Base-by-base conservation (phyloP, 2,329 filamentous ascomycete species). In the Fusarium odoratissimum region DNA sequence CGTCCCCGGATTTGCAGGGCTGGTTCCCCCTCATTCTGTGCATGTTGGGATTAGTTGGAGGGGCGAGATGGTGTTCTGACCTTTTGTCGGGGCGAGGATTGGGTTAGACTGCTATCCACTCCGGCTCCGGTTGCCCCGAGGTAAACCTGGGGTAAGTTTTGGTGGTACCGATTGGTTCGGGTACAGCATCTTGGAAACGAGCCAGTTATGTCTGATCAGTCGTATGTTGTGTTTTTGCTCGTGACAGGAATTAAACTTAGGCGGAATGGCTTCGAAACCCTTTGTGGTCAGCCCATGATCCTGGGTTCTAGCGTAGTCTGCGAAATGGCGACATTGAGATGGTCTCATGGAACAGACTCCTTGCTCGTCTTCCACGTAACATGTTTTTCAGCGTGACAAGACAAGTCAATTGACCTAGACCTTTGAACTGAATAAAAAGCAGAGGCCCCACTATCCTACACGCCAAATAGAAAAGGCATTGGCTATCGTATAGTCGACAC, bases 1-100 rank as follows among this genome's bases (percentile, higher is more conserved):
- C 58, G 71, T 74, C 71, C 70, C 71, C 70, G 45, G 70, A 73
- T 73, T 73, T 73, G 70, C 57, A 46, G 41, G 46, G 52, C 40
- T 61, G 41, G 23, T 21, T 21, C 42, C 61, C 66, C 62, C 69
- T 57, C 56, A 62, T 28, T 14, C 35, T n/a, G 19, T 23, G 28
- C 33, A 19, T 42, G 42, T 55, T 30, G 42, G 45, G 28, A 21
- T 51, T 49, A 64, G 51, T 33, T 48, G 31, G 31, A 54, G n/a
- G 54, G n/a, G n/a, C 28, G 7, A 40, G 44, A 46, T 38, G 67
- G 67, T 70, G 59, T 65, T 44, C 60, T 60, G 70, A 63, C 37
- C 40, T 56, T 71, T 46, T 45, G 41, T 21, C 48, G 44, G 40
- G 40, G 56, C 28, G 28, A 60, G 21, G 37, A 51, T 44, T 40